phyloP scores from a whole-genome alignment of 2,329 filamentous ascomycete genomes.

The Beauveria scarabaeidicola region DNA sequence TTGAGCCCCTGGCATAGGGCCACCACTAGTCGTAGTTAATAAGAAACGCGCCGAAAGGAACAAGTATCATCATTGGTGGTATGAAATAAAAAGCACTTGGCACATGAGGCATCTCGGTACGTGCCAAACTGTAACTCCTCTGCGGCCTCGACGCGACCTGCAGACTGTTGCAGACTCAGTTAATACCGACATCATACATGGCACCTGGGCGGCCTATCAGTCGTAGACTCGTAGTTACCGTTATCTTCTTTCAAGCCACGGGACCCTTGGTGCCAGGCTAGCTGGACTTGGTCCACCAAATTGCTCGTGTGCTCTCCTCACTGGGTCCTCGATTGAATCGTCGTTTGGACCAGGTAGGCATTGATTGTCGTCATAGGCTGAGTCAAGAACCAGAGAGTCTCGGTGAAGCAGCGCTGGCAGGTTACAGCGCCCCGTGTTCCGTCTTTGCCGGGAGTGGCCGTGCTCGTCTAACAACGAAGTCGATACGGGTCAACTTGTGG shows the following conservation, averaged over 20 bases:
- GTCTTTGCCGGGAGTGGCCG: neutral
- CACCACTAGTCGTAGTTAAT: too few relatives aligned
- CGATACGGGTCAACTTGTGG: neutral
- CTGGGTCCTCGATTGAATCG: neutral
- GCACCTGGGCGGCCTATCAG: too few relatives aligned
- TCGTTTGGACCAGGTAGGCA: slow-evolving; percentile 1
- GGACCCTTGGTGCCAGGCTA: neutral
- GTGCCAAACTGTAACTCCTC: too few relatives aligned
- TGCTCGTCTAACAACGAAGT: neutral
- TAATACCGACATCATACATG: too few relatives aligned
- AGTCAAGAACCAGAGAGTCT: neutral
- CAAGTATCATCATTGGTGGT: too few relatives aligned
- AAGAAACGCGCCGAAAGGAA: too few relatives aligned
- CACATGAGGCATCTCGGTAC: too few relatives aligned
- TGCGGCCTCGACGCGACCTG: too few relatives aligned
- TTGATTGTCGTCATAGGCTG: neutral
- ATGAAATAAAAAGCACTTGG: too few relatives aligned
- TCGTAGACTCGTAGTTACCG: neutral
- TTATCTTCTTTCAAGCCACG: too few relatives aligned
- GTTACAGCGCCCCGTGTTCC: neutral
- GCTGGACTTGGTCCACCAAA: neutral
- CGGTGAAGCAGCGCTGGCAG: neutral
- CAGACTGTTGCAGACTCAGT: too few relatives aligned
- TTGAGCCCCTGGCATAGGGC: too few relatives aligned
- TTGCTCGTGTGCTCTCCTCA: neutral